Evolutionary conservation across 2,329 filamentous ascomycete species (phyloP).

Genomic region (Fusarium nygamai): DNA sequence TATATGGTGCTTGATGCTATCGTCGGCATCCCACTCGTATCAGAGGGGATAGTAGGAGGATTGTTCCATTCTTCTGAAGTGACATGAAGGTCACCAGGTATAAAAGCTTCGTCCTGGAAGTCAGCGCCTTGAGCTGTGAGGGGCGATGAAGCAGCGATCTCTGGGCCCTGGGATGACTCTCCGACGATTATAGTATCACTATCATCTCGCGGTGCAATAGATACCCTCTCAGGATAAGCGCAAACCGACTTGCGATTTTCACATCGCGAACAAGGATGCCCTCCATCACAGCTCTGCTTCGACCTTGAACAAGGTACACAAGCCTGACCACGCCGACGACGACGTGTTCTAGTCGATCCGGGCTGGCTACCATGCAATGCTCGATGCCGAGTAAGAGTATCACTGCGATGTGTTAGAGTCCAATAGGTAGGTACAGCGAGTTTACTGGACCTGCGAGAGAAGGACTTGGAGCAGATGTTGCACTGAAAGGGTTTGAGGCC

Average conservation of each 20-base stretch:
- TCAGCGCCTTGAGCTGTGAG: not conserved
- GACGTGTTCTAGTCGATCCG: rapidly evolving
- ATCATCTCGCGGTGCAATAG: rapidly evolving
- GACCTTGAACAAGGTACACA: not conserved
- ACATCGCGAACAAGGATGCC: rapidly evolving
- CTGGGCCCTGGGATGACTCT: not conserved
- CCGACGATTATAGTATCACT: rapidly evolving
- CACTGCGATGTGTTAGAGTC: no score
- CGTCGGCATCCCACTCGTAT: not conserved
- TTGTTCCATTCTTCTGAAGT: not conserved
- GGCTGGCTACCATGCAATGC: not conserved
- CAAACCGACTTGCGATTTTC: rapidly evolving
- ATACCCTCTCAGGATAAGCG: rapidly evolving
- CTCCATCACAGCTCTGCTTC: not conserved
- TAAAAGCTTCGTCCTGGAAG: rapidly evolving
- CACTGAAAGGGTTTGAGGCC: not conserved
- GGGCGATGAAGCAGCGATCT: not conserved
- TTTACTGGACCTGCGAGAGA: not conserved
- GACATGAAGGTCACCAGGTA: rapidly evolving
- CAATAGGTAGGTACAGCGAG: no score
- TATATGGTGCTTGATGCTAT: not conserved
- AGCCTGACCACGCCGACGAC: not conserved
- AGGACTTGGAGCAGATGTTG: not conserved
- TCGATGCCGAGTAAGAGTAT: not conserved
- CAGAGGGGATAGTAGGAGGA: not conserved